Conservation (phyloP, 192 early-diverging fungal species). For the Fimicolochytrium jonesii region DNA sequence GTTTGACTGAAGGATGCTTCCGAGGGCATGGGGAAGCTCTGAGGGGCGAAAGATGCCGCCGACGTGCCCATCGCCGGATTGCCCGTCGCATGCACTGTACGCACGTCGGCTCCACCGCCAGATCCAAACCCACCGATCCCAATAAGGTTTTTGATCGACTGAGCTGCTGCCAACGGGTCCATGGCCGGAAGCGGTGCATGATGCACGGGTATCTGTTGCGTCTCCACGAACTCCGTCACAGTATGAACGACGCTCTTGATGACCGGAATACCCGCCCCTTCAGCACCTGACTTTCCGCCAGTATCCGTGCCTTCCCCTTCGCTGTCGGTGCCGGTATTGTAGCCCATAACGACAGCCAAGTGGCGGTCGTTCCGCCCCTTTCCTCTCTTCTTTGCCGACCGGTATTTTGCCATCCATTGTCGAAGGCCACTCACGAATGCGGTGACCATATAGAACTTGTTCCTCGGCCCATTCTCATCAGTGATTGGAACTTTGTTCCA, state of each 20-base stretch:
- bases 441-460: slow-evolving; percentile 50
- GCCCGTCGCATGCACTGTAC: too few species aligned
- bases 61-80: too few species aligned
- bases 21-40: too few species aligned
- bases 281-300: too few species aligned
- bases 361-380: slow-evolving; percentile 19
- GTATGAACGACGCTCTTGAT: too few species aligned
- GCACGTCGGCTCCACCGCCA: too few species aligned
- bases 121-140: slow-evolving; percentile 37
- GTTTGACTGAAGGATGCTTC: too few species aligned
- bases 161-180: slow-evolving; percentile 20
- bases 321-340: slow-evolving; percentile 25
- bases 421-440: slow-evolving; percentile 36
- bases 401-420: slow-evolving; percentile 41
- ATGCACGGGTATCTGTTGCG: neutral
- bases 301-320: slow-evolving; percentile 28
- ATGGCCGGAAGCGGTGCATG: neutral
- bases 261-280: too few species aligned
- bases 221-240: slow-evolving; percentile 2
- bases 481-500: slow-evolving; percentile 24
- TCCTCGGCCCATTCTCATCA: slow-evolving; percentile 3
- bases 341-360: slow-evolving; percentile 16
- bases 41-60: too few species aligned
- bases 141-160: slow-evolving; percentile 34
- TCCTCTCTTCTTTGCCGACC: slow-evolving; percentile 28